These are phyloP conservation scores for Collybiopsis luxurians DNA, from an alignment of 768 basidiomycete genomes.

Conservation along the genomic window DNA sequence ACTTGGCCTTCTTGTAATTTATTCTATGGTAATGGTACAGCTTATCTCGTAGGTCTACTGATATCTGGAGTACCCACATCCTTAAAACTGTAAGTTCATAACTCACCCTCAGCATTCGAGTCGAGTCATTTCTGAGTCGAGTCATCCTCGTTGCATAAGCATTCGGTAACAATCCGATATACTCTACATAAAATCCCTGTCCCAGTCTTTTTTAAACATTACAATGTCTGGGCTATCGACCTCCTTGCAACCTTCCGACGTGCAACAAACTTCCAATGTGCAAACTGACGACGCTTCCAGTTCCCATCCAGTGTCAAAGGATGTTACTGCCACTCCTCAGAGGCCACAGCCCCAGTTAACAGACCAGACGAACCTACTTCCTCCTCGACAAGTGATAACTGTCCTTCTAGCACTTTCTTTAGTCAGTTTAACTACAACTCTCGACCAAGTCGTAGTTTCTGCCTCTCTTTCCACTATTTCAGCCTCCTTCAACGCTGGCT, in stretches of 20 bases:
- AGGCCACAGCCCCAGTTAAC: slow-evolving; percentile 34
- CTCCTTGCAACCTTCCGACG: too few relatives aligned
- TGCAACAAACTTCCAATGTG: not conserved
- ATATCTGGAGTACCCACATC: too few relatives aligned
- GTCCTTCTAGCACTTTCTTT: slow-evolving; percentile 61
- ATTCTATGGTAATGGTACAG: too few relatives aligned
- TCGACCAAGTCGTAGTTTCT: slow-evolving; percentile 58
- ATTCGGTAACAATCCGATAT: too few relatives aligned
- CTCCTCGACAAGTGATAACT: slow-evolving; percentile 57
- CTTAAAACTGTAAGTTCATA: too few relatives aligned
- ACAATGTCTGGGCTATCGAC: too few relatives aligned
- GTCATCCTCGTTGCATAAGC: too few relatives aligned
- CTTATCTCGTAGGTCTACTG: too few relatives aligned
- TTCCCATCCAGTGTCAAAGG: slow-evolving; percentile 74
- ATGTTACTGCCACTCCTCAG: too few relatives aligned
- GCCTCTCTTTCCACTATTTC: slow-evolving; percentile 73
- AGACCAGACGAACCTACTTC: slow-evolving; percentile 77
- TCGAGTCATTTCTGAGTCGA: too few relatives aligned
- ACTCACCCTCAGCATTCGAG: too few relatives aligned
- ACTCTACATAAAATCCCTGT: not conserved
- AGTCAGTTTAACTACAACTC: slow-evolving; percentile 57
- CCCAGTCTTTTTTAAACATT: not conserved
- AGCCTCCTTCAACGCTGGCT: slow-evolving; percentile 61
- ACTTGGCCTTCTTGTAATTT: too few relatives aligned
- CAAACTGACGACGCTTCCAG: slow-evolving; percentile 15